Evolutionary conservation across 2,329 filamentous ascomycete genomes (phyloP), one percentile per base, ranked within the genome.

Genomic region (Hymenoscyphus linearis): DNA sequence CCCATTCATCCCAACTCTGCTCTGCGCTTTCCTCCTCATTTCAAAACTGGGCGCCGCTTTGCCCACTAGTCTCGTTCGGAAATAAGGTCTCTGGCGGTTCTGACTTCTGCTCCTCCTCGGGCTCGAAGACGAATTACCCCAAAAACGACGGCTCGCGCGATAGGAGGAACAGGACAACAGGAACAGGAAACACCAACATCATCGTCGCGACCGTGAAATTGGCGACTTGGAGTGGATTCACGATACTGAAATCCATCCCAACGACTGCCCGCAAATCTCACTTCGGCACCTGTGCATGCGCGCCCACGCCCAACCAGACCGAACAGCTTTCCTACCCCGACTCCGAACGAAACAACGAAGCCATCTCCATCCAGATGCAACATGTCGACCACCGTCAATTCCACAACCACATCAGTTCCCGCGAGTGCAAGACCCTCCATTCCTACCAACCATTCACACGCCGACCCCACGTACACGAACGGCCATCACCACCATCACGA

Each of bases 401-500:
- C 74, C 64, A 70, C 73, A 64, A 73, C 76, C 69, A 71, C 76
- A 59, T 76, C 74, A 69, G 63, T 71, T 59, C 69, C 72, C 57
- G 64, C 69, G 55, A 69, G 55, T 65, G 68, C 70, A 53, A 68
- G 69, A 65, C 60, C 67, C n/a, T 67, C 69, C 7, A 64, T 64
- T 56, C 62, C 69, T 62, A 63, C 68, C 55, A 69, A 66, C 57
- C 68, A 71, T 57, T 54, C 62, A 35, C 69, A 72, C 57, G 57
- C 61, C 36, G 71, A 74, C 27, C 63, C 68, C 37, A 57, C 68
- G 25, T 70, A 69, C 52, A 65, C 68, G 50, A 73, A 73, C 65
- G 72, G 72, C 47, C 63, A 70, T 71, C 78, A 73, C 73, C 76
- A 72, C 67, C 75, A 70, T 65, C 74, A 77, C 74, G 63, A 73